Conservation (phyloP, 1,284 basidiomycete species). For the Pseudozyma thailandica region DNA sequence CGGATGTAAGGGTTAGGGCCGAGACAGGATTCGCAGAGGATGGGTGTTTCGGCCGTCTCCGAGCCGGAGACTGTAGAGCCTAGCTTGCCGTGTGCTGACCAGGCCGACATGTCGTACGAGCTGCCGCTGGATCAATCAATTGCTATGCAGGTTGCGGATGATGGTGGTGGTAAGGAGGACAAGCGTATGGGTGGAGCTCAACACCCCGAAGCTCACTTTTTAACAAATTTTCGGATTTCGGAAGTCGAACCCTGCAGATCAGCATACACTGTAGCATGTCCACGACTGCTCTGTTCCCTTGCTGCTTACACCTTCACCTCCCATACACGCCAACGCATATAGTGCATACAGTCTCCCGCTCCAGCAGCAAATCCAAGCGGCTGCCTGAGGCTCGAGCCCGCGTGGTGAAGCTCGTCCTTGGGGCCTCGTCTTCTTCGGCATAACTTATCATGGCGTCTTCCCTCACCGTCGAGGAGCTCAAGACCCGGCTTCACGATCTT, state of each 20-base stretch:
- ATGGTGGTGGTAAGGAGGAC: neutral
- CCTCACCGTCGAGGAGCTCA: conserved; percentile 46
- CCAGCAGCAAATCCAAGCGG: conserved; percentile 12
- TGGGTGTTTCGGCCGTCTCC: conserved; percentile 88
- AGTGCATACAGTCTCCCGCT: neutral
- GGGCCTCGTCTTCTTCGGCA: neutral
- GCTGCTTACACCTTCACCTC: neutral
- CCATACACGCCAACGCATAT: no score
- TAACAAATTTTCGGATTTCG: conserved; percentile 23
- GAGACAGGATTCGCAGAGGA: conserved; percentile 73
- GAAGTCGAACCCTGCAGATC: conserved; percentile 11
- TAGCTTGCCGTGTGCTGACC: conserved; percentile 30
- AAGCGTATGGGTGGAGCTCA: neutral
- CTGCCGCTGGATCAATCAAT: neutral
- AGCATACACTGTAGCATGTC: neutral
- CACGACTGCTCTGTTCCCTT: neutral
- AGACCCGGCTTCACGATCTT: conserved; percentile 48
- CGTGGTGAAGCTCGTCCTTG: conserved; percentile 36
- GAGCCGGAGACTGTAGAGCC: conserved; percentile 19
- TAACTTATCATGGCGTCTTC: conserved; percentile 30
- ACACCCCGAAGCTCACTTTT: conserved; percentile 6
- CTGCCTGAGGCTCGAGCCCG: conserved; percentile 35
- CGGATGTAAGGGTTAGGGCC: conserved; percentile 68
- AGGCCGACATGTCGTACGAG: conserved; percentile 17
- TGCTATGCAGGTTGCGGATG: neutral